Base-by-base conservation (phyloP, 306 rosid species). In the Cicer judaicum region DNA sequence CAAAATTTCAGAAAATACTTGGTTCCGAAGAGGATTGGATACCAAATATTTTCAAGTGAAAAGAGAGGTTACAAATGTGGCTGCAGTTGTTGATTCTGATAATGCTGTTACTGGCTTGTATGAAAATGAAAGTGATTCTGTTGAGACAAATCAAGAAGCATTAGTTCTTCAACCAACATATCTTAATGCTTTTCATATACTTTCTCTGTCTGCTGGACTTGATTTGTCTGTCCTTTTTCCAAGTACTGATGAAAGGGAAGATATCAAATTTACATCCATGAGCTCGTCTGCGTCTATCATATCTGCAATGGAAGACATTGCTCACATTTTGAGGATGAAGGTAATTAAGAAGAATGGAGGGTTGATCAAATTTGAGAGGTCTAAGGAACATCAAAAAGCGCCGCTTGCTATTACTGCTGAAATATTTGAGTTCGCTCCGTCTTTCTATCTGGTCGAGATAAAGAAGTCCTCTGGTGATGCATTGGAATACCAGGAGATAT, bases 101-200 rank as follows among this genome's bases (percentile, higher is more conserved):
- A 42, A 49, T 59, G 55, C 21, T 59, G 55, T 24, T 65, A 7
- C 50, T 24, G 79, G 67, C 6, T 49, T 18, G 15, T 72, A 34
- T 72, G 84, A 67, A 41, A 77, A 43, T 29, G 46, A 53, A 62
- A 78, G 53, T 59, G 43, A 57, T 78, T 6, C 73, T 49, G 60
- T 44, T 63, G 81, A 81, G 78, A 74, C 61, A 44, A 57, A 57
- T 53, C 85, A 81, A 74, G 77, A 41, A 29, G 34, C 34, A 67
- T 29, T 70, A 66, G 62, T 61, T 34, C 48, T 61, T 34, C 48
- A 49, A 34, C 81, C 81, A 50, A 41, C 73, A 39, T 9, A 61
- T 78, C 75, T 85, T 7, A 85, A 85, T 78, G 88, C 85, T 66
- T 85, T 81, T 18, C 79, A 81, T 72, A 85, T 85, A 70, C 82